Base-by-base conservation (phyloP, 495 filamentous ascomycete species). In the Penicillium crystallinum region DNA sequence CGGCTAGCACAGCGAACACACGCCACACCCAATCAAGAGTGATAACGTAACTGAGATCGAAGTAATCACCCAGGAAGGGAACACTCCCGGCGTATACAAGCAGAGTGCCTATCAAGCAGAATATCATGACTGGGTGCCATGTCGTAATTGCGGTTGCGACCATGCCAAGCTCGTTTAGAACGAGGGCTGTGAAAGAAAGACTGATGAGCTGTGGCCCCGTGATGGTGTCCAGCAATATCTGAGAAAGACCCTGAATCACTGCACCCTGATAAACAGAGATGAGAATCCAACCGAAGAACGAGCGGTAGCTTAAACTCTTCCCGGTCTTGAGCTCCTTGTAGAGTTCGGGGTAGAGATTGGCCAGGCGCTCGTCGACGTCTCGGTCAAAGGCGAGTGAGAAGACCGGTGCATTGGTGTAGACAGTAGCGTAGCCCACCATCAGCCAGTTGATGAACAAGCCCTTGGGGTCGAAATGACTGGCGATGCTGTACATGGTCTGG, bases 371-470 rank as follows among this genome's bases (percentile, higher is more conserved):
- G 62, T 96, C 90, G 21, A 99, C 92, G 62, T 99, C 95, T 52
- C 85, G 85, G 66, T 99, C 95, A 9, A 97, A 82, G 6, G 97
- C 92, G n/a, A 99, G 83, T 0, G 89, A 95, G 64, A 99, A 89
- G 34, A 99, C 95, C 0, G 95, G 95, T 2, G 79, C 77, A 72
- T 93, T 96, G 15, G 95, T 99, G 70, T 99, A 99, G 11, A 97
- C 77, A 0, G 91, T 97, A 1, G 91, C 91, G 65, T 97, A 99
- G 43, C 95, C 95, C 29, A 99, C 92, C 55, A 99, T 81, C 23
- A 99, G 81, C 95, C 95, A 99, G 65, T 96, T 87, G 74, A 87
- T 88, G 74, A 97, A 99, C 14, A 99, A 74, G 21, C 91, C 95
- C 57, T 92, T 89, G 0, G 95, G 95, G 60, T 96, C 90, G 58